Conservation (phyloP, 2,329 filamentous ascomycete species). For the Xylaria sp. region DNA sequence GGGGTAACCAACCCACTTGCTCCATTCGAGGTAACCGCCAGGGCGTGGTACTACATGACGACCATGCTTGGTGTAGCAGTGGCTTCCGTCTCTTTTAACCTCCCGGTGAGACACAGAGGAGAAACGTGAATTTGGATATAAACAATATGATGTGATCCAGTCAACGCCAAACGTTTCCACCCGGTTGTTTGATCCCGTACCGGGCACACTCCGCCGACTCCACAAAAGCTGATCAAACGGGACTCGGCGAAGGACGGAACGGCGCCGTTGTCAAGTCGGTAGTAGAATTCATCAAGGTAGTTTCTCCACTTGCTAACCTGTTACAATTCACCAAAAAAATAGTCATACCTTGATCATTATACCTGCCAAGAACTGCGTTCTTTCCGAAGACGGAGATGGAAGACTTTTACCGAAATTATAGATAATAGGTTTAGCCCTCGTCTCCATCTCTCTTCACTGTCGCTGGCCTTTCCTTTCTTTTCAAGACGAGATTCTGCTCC, state of each 20-base stretch:
- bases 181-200: conserved; percentile 38
- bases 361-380: conserved; percentile 15
- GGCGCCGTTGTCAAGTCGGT: conserved; percentile 37
- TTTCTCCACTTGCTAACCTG: conserved; percentile 27
- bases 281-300: conserved; percentile 25
- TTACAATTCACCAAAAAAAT: background rate
- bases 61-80: background rate
- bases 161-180: background rate
- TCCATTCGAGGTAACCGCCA: conserved; percentile 1
- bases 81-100: background rate
- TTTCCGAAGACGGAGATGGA: conserved; percentile 43
- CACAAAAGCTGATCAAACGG: conserved; percentile 33
- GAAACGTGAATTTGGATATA: background rate
- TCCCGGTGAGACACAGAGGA: background rate
- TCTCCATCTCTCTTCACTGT: background rate
- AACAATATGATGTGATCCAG: background rate
- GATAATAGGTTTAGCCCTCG: background rate
- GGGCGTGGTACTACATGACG: background rate
- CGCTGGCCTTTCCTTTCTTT: background rate
- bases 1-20: conserved; percentile 17
- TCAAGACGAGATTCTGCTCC: background rate
- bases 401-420: conserved; percentile 24
- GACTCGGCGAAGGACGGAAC: conserved; percentile 41
- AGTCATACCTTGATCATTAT: conserved; percentile 15
- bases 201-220: conserved; percentile 39